A percentile compares a stretch with the other conserved stretches of the same genome.
Conservation (phyloP, 106 monocot genomes). For the Posidonia australis region DNA sequence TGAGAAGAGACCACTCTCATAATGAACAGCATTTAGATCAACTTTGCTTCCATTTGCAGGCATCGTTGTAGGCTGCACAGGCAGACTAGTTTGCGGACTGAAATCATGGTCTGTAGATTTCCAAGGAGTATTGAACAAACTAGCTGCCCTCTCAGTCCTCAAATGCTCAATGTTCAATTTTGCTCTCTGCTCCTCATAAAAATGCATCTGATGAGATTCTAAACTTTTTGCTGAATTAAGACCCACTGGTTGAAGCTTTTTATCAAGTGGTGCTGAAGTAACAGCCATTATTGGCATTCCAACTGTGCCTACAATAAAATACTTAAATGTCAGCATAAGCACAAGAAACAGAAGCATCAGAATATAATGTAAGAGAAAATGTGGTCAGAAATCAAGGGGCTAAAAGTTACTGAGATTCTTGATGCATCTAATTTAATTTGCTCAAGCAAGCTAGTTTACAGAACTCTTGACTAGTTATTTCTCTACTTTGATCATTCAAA, state of each 20-base stretch:
- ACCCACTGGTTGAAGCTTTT: conserved; percentile 14
- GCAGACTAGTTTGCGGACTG: conserved; percentile 7
- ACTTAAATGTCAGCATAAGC: background rate
- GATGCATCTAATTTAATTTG: too few species aligned
- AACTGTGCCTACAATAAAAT: conserved; percentile 1
- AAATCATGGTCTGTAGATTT: conserved; percentile 16
- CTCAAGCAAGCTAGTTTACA: too few species aligned
- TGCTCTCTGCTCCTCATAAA: background rate
- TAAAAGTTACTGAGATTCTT: background rate
- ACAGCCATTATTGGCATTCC: conserved; percentile 31
- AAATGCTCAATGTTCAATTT: conserved; percentile 3
- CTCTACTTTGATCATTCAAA: too few species aligned
- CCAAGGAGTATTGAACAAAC: conserved; percentile 19
- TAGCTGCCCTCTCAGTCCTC: conserved; percentile 3
- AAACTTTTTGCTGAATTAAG: conserved; percentile 7
- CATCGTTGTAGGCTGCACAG: conserved; percentile 16
- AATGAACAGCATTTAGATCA: conserved; percentile 21
- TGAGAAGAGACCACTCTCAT: conserved; percentile 44
- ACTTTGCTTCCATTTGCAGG: conserved; percentile 13
- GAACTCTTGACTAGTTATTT: too few species aligned
- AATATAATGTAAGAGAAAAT: background rate
- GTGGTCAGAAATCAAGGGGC: background rate
- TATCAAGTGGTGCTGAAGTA: conserved; percentile 33
- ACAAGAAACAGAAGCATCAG: conserved; percentile 14
- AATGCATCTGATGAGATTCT: background rate